Conservation (phyloP, 768 basidiomycete species). For the Boletus pseudopeckii region DNA sequence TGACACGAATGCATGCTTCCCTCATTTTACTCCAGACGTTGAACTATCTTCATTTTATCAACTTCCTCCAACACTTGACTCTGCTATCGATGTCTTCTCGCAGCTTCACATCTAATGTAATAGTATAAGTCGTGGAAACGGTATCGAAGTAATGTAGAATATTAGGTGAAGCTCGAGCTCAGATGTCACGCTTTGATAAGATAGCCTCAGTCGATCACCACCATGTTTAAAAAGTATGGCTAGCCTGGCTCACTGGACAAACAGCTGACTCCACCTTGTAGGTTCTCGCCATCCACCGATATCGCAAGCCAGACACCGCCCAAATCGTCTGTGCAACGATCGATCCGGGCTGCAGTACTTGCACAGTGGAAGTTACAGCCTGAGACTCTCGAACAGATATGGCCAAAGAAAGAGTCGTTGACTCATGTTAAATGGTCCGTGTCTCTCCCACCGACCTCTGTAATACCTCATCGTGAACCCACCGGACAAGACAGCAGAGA, state of each 20-base stretch:
- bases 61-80: conserved; percentile 18
- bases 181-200: conserved; percentile 9
- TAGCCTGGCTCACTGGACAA: not conserved
- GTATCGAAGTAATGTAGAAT: conserved; percentile 29
- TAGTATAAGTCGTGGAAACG: conserved; percentile 32
- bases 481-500: conserved; percentile 69
- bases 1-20: conserved; percentile 26
- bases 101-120: conserved; percentile 37
- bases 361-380: conserved; percentile 80
- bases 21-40: conserved; percentile 18
- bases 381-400: conserved; percentile 84
- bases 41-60: conserved; percentile 30
- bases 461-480: conserved; percentile 14
- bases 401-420: conserved; percentile 98
- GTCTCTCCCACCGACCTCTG: conserved; percentile 1
- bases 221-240: conserved; percentile 75
- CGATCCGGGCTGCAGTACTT: conserved; percentile 75
- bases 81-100: conserved; percentile 31
- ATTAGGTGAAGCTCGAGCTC: conserved; percentile 13
- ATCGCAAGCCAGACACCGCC: conserved; percentile 87
- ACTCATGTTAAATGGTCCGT: conserved; percentile 86
- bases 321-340: conserved; percentile 90
- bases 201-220: conserved; percentile 22
- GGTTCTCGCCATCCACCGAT: conserved; percentile 73
- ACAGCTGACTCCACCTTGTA: conserved; percentile 28